A percentile compares a stretch with the other conserved stretches of the same genome.
phyloP scores from a whole-genome alignment of 176 grass and related monocot species.

The Raddia distichophylla region DNA sequence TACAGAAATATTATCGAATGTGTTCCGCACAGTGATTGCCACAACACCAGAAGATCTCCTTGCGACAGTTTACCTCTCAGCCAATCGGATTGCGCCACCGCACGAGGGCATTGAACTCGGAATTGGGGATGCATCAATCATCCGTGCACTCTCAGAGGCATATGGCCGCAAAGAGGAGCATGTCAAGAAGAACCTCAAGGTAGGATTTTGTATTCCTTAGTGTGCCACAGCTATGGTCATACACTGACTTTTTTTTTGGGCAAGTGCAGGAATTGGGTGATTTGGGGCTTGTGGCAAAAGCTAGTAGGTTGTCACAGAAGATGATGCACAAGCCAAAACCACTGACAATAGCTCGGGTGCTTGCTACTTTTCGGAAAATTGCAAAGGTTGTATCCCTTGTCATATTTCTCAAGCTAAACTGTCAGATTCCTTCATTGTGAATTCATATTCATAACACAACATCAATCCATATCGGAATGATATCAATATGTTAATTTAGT shows the following conservation, averaged over 20 bases:
- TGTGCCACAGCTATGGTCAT: constrained; percentile 12
- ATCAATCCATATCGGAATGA: background rate
- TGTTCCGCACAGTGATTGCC: constrained; percentile 80
- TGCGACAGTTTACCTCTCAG: constrained; percentile 85
- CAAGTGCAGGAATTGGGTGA: constrained; percentile 70
- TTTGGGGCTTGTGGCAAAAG: constrained; percentile 93
- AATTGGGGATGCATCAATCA: constrained; percentile 87
- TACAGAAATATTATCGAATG: constrained; percentile 89
- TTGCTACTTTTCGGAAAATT: constrained; percentile 76
- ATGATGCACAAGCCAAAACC: constrained; percentile 89
- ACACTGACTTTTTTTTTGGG: constrained; percentile 24
- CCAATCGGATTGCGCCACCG: constrained; percentile 84
- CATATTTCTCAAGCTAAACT: constrained; percentile 11
- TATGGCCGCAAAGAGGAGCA: constrained; percentile 97
- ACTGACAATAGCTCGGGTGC: constrained; percentile 77
- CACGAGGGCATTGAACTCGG: constrained; percentile 96
- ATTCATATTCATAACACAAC: background rate
- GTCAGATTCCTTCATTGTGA: background rate
- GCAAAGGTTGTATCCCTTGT: constrained; percentile 67
- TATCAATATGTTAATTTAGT: background rate
- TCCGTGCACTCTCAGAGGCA: constrained; percentile 88
- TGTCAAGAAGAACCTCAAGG: constrained; percentile 87
- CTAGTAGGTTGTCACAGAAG: constrained; percentile 85
- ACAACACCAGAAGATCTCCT: constrained; percentile 84
- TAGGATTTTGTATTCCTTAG: constrained; percentile 15